Conservation (phyloP, 2,329 filamentous ascomycete genomes). For the Epichloe aotearoae region DNA sequence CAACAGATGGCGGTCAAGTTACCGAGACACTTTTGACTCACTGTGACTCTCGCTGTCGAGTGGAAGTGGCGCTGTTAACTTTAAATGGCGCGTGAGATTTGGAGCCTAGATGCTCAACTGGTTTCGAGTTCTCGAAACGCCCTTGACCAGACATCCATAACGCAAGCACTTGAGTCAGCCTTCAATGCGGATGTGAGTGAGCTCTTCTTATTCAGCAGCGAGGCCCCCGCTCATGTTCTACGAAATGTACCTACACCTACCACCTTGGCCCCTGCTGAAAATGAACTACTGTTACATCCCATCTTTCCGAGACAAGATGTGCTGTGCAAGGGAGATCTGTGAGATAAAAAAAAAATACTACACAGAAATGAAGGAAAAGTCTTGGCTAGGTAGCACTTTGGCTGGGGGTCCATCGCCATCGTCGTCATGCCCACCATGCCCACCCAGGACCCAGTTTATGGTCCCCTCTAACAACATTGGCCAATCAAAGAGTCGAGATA, state of each 20-base stretch:
- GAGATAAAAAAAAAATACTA: constrained; percentile 1
- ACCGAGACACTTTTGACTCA: neutral
- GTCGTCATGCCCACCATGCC: neutral
- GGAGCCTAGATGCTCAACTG: neutral
- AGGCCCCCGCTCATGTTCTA: neutral
- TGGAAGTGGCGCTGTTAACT: neutral
- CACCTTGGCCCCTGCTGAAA: neutral
- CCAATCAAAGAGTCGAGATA: constrained; percentile 5
- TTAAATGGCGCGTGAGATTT: neutral
- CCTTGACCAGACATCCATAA: neutral
- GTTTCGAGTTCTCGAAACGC: neutral
- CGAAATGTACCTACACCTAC: no score
- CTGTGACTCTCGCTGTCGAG: neutral
- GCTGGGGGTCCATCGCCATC: neutral
- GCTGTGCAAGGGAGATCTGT: neutral
- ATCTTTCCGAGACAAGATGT: constrained; percentile 1
- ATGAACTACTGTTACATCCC: neutral
- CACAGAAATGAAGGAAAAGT: neutral
- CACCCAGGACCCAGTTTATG: neutral
- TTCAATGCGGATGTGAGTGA: neutral
- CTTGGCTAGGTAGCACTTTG: constrained; percentile 1
- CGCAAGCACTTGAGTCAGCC: neutral
- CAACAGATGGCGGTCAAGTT: no score
- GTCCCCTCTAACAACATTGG: neutral
- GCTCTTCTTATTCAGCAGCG: neutral